Evolutionary conservation across 768 basidiomycete species (phyloP).

Genomic region (Nidularia pulvinata): DNA sequence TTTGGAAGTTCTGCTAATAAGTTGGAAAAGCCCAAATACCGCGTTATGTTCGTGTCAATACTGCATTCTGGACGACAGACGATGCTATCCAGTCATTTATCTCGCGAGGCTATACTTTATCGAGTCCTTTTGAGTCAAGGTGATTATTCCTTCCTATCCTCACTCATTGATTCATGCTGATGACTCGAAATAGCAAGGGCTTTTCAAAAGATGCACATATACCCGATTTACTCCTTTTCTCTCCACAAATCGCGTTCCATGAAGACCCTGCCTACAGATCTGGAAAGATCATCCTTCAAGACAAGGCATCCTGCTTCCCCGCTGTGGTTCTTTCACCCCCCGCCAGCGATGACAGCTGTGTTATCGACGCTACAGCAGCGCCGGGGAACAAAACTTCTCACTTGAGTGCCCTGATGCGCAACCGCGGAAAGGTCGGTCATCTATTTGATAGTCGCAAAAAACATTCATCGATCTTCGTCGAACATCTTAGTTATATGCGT

Average conservation of each 20-base stretch:
- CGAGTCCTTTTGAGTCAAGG: constrained; percentile 54
- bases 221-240: constrained; percentile 77
- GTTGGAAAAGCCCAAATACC: constrained; percentile 60
- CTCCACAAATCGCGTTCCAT: constrained; percentile 65
- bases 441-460: not conserved
- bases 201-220: constrained; percentile 83
- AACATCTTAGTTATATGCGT: constrained; percentile 67
- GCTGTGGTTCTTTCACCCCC: constrained; percentile 85
- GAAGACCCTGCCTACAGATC: constrained; percentile 69
- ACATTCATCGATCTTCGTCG: not conserved
- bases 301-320: constrained; percentile 98
- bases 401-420: constrained; percentile 84
- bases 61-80: constrained; percentile 61
- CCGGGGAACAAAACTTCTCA: constrained; percentile 99
- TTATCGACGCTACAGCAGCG: constrained; percentile 95
- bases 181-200: constrained; percentile 39
- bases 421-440: constrained; percentile 69
- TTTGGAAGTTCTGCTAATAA: not conserved
- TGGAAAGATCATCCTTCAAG: constrained; percentile 91
- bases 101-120: constrained; percentile 52
- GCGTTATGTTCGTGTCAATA: constrained; percentile 86
- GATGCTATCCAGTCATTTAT: constrained; percentile 62
- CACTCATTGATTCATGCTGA: not conserved
- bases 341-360: constrained; percentile 44
- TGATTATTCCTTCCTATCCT: constrained; percentile 29